Evolutionary conservation across 1,139 yeast genomes (phyloP).

Genomic region (Suhomyces kunorum): DNA sequence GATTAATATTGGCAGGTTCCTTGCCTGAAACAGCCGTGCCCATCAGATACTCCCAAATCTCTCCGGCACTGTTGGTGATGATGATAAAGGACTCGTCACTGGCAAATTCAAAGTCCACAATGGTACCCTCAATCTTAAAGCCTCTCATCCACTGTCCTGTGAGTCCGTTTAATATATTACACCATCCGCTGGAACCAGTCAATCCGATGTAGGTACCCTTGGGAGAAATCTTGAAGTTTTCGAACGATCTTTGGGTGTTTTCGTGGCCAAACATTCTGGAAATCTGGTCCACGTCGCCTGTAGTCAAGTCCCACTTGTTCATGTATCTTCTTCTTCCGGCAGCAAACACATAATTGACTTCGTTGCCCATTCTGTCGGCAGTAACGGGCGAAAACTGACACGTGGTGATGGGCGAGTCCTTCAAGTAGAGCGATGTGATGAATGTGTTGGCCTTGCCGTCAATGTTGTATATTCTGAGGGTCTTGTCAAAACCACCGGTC

Average conservation of each 20-base stretch:
- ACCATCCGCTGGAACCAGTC: conserved; percentile 87
- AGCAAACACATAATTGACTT: conserved; percentile 58
- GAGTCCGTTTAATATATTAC: conserved; percentile 70
- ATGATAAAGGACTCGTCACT: conserved; percentile 55
- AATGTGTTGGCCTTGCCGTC: conserved; percentile 86
- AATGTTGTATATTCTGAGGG: conserved; percentile 81
- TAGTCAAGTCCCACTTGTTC: conserved; percentile 85
- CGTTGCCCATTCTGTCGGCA: conserved; percentile 35
- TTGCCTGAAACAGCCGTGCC: conserved; percentile 19
- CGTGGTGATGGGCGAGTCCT: conserved; percentile 76
- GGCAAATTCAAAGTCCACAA: conserved; percentile 77
- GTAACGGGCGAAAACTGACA: conserved; percentile 59
- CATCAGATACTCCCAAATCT: conserved; percentile 84
- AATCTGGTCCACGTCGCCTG: conserved; percentile 78
- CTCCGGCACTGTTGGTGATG: conserved; percentile 78
- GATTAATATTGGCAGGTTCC: conserved; percentile 19
- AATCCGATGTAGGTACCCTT: conserved; percentile 73
- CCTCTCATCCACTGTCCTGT: conserved; percentile 88
- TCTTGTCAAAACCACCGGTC: conserved; percentile 91
- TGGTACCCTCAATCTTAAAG: conserved; percentile 83
- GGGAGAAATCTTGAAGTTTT: conserved; percentile 72
- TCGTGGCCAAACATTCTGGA: conserved; percentile 92
- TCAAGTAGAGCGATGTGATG: conserved; percentile 78
- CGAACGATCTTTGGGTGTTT: conserved; percentile 81
- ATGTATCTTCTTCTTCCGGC: conserved; percentile 92